Base-by-base conservation (phyloP, 1,139 yeast genomes). In the Sugiyamaella neomexicana region DNA sequence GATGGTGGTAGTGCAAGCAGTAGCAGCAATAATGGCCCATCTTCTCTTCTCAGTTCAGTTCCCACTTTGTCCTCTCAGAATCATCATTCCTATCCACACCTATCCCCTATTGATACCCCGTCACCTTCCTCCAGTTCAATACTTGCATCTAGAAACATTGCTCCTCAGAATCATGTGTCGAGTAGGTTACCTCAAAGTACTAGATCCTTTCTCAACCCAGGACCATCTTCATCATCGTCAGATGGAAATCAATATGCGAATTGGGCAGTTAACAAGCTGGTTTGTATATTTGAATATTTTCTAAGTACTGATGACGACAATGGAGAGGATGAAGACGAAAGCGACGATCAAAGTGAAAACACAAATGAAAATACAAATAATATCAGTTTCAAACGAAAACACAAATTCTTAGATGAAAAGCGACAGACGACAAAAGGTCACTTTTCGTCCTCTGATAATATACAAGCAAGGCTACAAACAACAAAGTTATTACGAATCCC, bases 211-310 rank as follows among this genome's bases (percentile, higher is more conserved):
- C 31, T 5, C 5, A 17, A 5, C 15, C 12, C 32, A 23, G 36
- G 42, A 5, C 27, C 12, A 4, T n/a, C 29, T 29, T 12, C 29
- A 10, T n/a, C 16, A 31, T 25, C 41, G 3, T 9, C 32, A 9
- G 15, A 37, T 10, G 32, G 16, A 15, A 41, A 38, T 12, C 27
- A 37, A 13, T 31, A 29, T 27, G n/a, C 50, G 6, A 37, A 34
- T 47, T 47, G 51, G 51, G 51, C 51, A n/a, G 16, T 42, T 29
- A 39, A 47, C n/a, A 47, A 34, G 27, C 39, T 47, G 20, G n/a
- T 47, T 10, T 36, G 27, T 20, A 5, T 47, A 20, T 47, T 47
- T 38, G 51, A 47, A 34, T 47, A 47, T 23, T 29, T 47, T 47
- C 38, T 47, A 39, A 41, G 38, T 27, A 10, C 29, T 31, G 51